Evolutionary conservation across 495 filamentous ascomycete species (phyloP).

Genomic region (Daldinia decipiens): DNA sequence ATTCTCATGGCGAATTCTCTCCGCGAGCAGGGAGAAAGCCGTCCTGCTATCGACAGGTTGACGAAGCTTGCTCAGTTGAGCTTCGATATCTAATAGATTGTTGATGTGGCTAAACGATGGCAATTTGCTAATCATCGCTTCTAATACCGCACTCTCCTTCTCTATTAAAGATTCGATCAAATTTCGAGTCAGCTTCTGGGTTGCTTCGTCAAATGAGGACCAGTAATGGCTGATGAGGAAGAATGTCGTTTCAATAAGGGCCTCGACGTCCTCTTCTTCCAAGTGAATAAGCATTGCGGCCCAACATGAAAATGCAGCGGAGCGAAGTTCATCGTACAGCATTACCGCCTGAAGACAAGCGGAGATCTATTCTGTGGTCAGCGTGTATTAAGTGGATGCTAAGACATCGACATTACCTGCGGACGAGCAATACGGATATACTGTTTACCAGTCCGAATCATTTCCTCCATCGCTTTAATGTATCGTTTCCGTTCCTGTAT

Average conservation of each 20-base stretch:
- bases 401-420: conserved; percentile 67
- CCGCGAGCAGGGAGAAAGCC: conserved; percentile 73
- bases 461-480: conserved; percentile 84
- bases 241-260: conserved; percentile 85
- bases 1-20: conserved; percentile 83
- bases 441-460: conserved; percentile 77
- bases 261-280: conserved; percentile 78
- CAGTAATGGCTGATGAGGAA: conserved; percentile 86
- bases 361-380: conserved; percentile 67
- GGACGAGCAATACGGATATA: conserved; percentile 82
- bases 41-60: conserved; percentile 63
- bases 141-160: conserved; percentile 66
- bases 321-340: conserved; percentile 73
- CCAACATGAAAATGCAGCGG: conserved; percentile 86
- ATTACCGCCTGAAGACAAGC: conserved; percentile 89
- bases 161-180: conserved; percentile 73
- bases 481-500: conserved; percentile 77
- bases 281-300: conserved; percentile 76
- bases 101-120: conserved; percentile 82
- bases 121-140: conserved; percentile 72
- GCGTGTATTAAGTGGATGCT: not conserved
- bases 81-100: conserved; percentile 70
- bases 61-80: conserved; percentile 70
- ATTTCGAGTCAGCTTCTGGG: conserved; percentile 65
- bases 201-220: conserved; percentile 68